Conservation (phyloP, 225 moss, liverwort and hornwort species). For the Rhytidiadelphus loreus region DNA sequence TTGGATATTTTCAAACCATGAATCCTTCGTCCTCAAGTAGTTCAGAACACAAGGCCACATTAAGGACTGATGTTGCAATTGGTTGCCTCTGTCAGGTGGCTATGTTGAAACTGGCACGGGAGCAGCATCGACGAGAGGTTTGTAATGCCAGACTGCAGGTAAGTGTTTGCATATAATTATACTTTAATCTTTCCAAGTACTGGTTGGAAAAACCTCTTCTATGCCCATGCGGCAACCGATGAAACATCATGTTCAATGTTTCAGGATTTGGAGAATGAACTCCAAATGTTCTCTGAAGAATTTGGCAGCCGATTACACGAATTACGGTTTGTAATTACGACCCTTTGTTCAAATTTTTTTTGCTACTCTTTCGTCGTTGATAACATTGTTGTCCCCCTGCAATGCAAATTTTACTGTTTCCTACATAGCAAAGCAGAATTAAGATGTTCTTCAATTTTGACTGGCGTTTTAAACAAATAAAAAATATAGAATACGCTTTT, state of each 20-base stretch:
- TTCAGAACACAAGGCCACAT: not conserved
- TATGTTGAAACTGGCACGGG: conserved; percentile 28
- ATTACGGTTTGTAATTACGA: conserved; percentile 15
- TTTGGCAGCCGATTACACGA: conserved; percentile 43
- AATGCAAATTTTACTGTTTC: not conserved
- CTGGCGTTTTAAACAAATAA: not conserved
- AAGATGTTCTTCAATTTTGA: not conserved
- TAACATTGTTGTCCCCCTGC: not conserved
- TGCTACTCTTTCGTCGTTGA: not conserved
- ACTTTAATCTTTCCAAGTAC: not conserved
- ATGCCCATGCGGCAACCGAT: not conserved
- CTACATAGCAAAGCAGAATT: not conserved
- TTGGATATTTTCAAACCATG: not conserved
- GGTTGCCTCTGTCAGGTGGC: conserved; percentile 5
- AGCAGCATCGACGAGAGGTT: conserved; percentile 40
- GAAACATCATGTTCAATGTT: not conserved
- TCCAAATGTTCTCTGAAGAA: conserved; percentile 46
- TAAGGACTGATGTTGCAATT: not conserved
- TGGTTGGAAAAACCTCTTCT: not conserved
- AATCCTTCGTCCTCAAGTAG: not conserved
- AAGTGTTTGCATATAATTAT: not conserved
- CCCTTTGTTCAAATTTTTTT: not conserved
- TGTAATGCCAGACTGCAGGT: conserved; percentile 40
- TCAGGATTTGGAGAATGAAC: conserved; percentile 49
- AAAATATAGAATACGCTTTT: not conserved